phyloP scores from a whole-genome alignment of 2,329 filamentous ascomycete species.

The Colletotrichum zoysiae region DNA sequence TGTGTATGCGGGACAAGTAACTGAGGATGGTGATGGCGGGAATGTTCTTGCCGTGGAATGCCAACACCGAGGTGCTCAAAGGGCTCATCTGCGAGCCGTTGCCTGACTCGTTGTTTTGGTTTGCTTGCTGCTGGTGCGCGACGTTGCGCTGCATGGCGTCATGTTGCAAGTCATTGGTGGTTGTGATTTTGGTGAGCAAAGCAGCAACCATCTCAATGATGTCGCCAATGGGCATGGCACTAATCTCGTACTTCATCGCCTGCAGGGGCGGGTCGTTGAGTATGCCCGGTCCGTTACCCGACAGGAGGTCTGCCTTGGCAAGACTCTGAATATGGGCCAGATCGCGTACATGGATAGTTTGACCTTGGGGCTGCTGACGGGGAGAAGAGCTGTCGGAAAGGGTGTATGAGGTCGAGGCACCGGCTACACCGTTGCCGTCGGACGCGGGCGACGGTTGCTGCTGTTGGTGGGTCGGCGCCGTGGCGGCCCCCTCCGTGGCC shows the following conservation, averaged over 20 bases:
- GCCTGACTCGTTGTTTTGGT: conserved; percentile 57
- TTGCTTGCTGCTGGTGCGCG: conserved; percentile 69
- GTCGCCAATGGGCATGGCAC: conserved; percentile 95
- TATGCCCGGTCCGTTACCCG: conserved; percentile 61
- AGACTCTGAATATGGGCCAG: conserved; percentile 92
- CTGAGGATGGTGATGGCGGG: conserved; percentile 97
- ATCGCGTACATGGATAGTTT: conserved; percentile 83
- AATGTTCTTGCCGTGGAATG: conserved; percentile 98
- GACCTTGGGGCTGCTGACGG: conserved; percentile 51
- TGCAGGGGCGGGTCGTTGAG: conserved; percentile 65
- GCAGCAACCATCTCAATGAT: conserved; percentile 99
- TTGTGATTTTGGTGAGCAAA: conserved; percentile 95
- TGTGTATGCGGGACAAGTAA: conserved; percentile 96
- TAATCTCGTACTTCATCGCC: conserved; percentile 88
- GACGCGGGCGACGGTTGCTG: conserved; percentile 54
- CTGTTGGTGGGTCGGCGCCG: conserved; percentile 44
- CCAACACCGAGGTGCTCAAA: conserved; percentile 78
- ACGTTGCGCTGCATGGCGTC: conserved; percentile 85
- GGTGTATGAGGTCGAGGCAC: conserved; percentile 44
- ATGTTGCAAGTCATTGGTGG: conserved; percentile 94
- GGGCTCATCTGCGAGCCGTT: conserved; percentile 72
- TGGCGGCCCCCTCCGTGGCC: conserved; percentile 23
- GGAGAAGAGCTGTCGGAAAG: conserved; percentile 47
- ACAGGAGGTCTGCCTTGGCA: conserved; percentile 80
- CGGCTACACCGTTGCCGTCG: conserved; percentile 47